These are phyloP conservation scores for Microbotryum silenes-acaulis DNA, from an alignment of 1,284 basidiomycete species.

Conservation along the genomic window DNA sequence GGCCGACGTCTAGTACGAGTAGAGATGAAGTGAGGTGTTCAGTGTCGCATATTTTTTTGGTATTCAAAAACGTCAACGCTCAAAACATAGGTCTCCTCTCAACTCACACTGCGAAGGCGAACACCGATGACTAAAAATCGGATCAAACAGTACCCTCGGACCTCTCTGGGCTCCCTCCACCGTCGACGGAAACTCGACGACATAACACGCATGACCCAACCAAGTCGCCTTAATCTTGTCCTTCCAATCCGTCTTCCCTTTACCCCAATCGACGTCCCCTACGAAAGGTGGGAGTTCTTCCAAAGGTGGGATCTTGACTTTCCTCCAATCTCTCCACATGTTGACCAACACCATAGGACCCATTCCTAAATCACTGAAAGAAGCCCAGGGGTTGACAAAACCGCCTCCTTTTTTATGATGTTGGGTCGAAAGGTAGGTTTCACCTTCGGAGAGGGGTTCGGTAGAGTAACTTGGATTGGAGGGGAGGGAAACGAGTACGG, in stretches of 20 bases:
- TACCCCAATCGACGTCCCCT: neutral
- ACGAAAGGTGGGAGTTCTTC: neutral
- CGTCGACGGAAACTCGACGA: conserved; percentile 55
- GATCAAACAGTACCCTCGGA: conserved; percentile 61
- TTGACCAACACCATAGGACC: neutral
- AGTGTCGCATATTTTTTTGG: no score
- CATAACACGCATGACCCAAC: conserved; percentile 64
- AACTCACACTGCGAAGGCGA: conserved; percentile 47
- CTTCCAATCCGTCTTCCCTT: neutral
- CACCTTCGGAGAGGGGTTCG: no score
- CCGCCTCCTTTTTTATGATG: conserved; percentile 23
- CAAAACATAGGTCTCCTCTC: neutral
- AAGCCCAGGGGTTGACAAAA: conserved; percentile 28
- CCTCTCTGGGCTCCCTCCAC: conserved; percentile 45
- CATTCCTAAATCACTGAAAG: conserved; percentile 2
- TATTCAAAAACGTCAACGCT: no score
- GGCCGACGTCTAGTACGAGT: conserved; percentile 43
- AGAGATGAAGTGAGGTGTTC: no score
- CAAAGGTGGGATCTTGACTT: neutral
- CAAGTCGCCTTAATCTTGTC: conserved; percentile 57
- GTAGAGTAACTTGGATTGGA: no score
- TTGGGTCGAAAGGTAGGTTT: no score
- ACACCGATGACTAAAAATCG: conserved; percentile 59
- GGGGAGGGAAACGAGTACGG: no score
- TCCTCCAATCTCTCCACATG: conserved; percentile 9